These are phyloP conservation scores for Xylaria sp. DNA, from an alignment of 2,329 filamentous ascomycete genomes.

Conservation along the genomic window DNA sequence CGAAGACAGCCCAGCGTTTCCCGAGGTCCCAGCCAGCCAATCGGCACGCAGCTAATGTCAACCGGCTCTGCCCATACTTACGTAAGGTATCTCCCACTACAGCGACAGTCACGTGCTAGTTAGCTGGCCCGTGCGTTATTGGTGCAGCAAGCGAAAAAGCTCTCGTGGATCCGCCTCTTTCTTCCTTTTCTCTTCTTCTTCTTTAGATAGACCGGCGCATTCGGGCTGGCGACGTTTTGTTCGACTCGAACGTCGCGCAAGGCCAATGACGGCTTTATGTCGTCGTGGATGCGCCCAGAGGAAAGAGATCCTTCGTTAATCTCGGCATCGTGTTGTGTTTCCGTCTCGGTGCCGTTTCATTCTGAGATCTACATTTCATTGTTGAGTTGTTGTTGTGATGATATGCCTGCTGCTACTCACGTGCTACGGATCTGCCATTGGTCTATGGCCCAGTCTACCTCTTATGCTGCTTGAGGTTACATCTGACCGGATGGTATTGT, in stretches of 20 bases:
- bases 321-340: slow-evolving; percentile 48
- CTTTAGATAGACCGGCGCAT: slow-evolving; percentile 64
- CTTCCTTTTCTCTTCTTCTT: slow-evolving; percentile 47
- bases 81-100: background rate
- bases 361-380: slow-evolving; percentile 51
- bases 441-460: too few relatives aligned
- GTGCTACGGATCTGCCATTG: background rate
- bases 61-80: slow-evolving; percentile 4
- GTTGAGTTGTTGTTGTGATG: background rate
- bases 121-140: slow-evolving; percentile 44
- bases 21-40: slow-evolving; percentile 41
- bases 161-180: background rate
- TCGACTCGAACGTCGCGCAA: slow-evolving; percentile 39
- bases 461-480: background rate
- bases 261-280: slow-evolving; percentile 44
- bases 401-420: too few relatives aligned
- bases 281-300: slow-evolving; percentile 47
- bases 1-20: slow-evolving; percentile 27
- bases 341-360: slow-evolving; percentile 52
- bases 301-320: slow-evolving; percentile 54
- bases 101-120: slow-evolving; percentile 33
- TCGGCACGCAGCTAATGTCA: slow-evolving; percentile 40
- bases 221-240: slow-evolving; percentile 44
- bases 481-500: too few relatives aligned
- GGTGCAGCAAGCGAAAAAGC: slow-evolving; percentile 23